These are phyloP conservation scores for Eremochloa ophiuroides DNA, from an alignment of 176 grass and related monocot genomes.

Conservation along the genomic window DNA sequence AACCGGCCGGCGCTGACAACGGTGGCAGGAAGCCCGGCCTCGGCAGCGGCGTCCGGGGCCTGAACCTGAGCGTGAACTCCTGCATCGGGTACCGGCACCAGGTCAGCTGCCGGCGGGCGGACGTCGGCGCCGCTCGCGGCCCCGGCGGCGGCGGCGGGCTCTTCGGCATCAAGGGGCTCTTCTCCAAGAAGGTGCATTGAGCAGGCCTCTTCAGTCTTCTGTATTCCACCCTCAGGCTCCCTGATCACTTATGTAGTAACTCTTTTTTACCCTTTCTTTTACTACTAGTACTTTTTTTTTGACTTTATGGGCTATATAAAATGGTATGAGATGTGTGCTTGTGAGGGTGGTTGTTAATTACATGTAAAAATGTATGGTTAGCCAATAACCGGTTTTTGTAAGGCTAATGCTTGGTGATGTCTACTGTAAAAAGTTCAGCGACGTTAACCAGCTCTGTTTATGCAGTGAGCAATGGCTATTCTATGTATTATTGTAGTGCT, in stretches of 20 bases:
- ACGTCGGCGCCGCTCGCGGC: constrained; percentile 20
- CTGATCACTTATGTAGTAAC: constrained; percentile 4
- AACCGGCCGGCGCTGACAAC: neutral
- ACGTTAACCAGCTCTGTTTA: neutral
- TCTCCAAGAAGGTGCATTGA: constrained; percentile 84
- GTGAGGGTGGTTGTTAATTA: constrained; percentile 5
- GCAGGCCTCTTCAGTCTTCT: neutral
- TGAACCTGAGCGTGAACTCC: constrained; percentile 74
- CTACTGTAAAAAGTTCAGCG: constrained; percentile 8
- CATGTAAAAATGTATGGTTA: constrained; percentile 29
- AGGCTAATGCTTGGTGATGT: neutral
- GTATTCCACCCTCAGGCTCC: neutral
- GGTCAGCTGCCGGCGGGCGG: constrained; percentile 50
- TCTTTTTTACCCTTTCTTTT: neutral
- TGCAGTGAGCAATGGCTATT: neutral
- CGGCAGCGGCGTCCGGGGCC: constrained; percentile 26
- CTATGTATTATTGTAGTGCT: neutral
- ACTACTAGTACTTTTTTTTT: neutral
- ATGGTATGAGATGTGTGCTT: neutral
- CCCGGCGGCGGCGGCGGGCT: constrained; percentile 16
- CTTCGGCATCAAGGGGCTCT: constrained; percentile 60
- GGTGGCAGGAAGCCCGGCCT: constrained; percentile 5
- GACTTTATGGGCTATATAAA: neutral
- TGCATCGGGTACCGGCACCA: constrained; percentile 71
- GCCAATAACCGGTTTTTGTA: constrained; percentile 23